Percentiles rank a stretch among this genome's conserved stretches.
phyloP scores from a whole-genome alignment of 2,329 filamentous ascomycete genomes.

The Xylaria digitata region DNA sequence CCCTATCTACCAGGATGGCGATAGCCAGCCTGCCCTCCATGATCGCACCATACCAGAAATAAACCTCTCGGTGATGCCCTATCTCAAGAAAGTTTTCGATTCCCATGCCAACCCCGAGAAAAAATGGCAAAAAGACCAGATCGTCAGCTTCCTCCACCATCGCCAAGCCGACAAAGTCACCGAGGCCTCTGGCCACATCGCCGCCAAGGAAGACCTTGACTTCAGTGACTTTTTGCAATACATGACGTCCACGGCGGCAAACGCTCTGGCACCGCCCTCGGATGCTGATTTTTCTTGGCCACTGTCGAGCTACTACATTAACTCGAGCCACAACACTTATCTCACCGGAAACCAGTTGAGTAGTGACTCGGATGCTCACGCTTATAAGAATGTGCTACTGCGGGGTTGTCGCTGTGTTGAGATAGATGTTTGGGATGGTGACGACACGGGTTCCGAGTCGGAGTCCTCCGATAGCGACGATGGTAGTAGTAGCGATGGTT shows the following conservation, averaged over 20 bases:
- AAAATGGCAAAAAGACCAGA: slow-evolving; percentile 59
- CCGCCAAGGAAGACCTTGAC: slow-evolving; percentile 54
- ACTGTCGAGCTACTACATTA: slow-evolving; percentile 91
- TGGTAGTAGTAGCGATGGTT: slow-evolving; percentile 62
- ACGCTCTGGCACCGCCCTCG: slow-evolving; percentile 55
- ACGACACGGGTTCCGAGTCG: slow-evolving; percentile 75
- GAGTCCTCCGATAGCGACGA: slow-evolving; percentile 61
- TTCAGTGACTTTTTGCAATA: slow-evolving; percentile 64
- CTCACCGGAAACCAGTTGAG: slow-evolving; percentile 88
- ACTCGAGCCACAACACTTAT: slow-evolving; percentile 95
- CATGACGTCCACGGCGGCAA: slow-evolving; percentile 64
- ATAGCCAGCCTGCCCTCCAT: slow-evolving; percentile 57
- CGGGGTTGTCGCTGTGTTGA: slow-evolving; percentile 91
- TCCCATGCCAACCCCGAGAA: slow-evolving; percentile 54
- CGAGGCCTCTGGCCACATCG: slow-evolving; percentile 48
- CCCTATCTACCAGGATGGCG: slow-evolving; percentile 59
- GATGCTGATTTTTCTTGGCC: slow-evolving; percentile 75
- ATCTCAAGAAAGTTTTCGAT: slow-evolving; percentile 61
- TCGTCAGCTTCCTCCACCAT: slow-evolving; percentile 59
- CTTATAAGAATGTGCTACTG: slow-evolving; percentile 85
- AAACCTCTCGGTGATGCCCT: slow-evolving; percentile 54
- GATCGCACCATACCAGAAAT: slow-evolving; percentile 56
- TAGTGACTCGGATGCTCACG: slow-evolving; percentile 86
- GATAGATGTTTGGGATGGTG: slow-evolving; percentile 95
- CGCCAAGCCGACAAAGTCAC: slow-evolving; percentile 57